Evolutionary conservation across 164 flowering plant species (phyloP).

Genomic region (Nelumbo lutea): DNA sequence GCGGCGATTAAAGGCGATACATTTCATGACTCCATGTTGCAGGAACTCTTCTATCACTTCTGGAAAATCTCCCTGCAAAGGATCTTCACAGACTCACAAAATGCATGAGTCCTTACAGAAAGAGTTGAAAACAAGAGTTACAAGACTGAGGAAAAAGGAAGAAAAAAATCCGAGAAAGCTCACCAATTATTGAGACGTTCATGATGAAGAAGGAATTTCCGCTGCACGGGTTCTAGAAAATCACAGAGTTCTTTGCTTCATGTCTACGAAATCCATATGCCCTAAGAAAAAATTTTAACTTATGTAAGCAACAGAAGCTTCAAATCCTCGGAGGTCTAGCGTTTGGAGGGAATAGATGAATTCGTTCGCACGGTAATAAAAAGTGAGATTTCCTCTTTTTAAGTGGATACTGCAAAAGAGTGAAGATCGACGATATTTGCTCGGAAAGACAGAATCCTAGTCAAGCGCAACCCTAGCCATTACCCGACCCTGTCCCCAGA

Average conservation of each 20-base stretch:
- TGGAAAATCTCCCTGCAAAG: slow-evolving; percentile 97
- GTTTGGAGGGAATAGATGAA: no score
- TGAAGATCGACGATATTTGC: no score
- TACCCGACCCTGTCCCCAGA: no score
- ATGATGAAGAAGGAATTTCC: slow-evolving; percentile 13
- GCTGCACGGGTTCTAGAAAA: not conserved
- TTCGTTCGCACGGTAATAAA: no score
- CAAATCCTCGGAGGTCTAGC: no score
- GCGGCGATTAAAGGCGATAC: slow-evolving; percentile 91
- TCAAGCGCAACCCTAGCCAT: no score
- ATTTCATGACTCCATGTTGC: slow-evolving; percentile 88
- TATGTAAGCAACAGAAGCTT: no score
- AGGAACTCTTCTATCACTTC: slow-evolving; percentile 94
- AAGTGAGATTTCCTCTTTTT: no score
- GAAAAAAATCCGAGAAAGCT: not conserved
- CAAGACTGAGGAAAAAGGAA: not conserved
- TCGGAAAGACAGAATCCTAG: no score
- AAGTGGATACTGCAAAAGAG: no score
- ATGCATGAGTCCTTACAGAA: not conserved
- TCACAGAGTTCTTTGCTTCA: not conserved
- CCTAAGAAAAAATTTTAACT: no score
- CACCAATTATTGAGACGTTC: slow-evolving; percentile 60
- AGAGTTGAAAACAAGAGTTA: not conserved
- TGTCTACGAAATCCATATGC: no score
- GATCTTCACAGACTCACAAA: slow-evolving; percentile 45